Evolutionary conservation across 352 stramenopile genomes (phyloP), one percentile per base, ranked within the genome.

Genomic region (Pythium coloratum): DNA sequence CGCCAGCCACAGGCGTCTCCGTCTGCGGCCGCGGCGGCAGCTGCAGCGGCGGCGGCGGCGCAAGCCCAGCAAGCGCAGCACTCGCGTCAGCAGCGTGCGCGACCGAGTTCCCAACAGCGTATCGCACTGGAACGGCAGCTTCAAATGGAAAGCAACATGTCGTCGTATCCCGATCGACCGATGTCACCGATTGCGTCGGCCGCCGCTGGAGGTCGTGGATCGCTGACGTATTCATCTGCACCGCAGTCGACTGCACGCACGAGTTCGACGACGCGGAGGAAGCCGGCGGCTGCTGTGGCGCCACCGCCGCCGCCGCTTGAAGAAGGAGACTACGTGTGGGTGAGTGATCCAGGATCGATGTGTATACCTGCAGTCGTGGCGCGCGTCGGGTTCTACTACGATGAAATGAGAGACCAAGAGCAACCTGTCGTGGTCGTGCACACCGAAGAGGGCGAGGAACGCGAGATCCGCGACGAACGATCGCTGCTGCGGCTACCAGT

Each of bases 381-480:
- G 42, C 84, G 84, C 26, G 80, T 75, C 24, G 84, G 84, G 0
- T 92, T 81, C 44, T 36, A 85, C 13, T 86, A 82, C 36, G 81
- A 91, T 57, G 76, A 81, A n/a, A 75, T 75, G 16, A 81, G 70
- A 24, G 82, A 89, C 26, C 66, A 81, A 55, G 84, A 92, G 66
- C 76, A 91, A 44, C 81, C 86, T 20, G 77, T 92, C 47, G 85
- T 79, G 26, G 77, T 92, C 14, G 83, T 94, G 10, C 86, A 94
- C 70, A 94, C 86, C 9, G 86, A 94, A 33, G 86, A 94, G 47
- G 84, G 84, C 26, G 86, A 94, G 59, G 86, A 94, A 67, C 82
- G 84, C 40, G 84, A 89, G 47, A 78, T 94, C 18, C 80, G 84
- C 33, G 74, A 81, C 40, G 74, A 81, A 26, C 73, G 78, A 5